Conservation (phyloP, 345 rosid species). For the Eutrema heterophyllum region DNA sequence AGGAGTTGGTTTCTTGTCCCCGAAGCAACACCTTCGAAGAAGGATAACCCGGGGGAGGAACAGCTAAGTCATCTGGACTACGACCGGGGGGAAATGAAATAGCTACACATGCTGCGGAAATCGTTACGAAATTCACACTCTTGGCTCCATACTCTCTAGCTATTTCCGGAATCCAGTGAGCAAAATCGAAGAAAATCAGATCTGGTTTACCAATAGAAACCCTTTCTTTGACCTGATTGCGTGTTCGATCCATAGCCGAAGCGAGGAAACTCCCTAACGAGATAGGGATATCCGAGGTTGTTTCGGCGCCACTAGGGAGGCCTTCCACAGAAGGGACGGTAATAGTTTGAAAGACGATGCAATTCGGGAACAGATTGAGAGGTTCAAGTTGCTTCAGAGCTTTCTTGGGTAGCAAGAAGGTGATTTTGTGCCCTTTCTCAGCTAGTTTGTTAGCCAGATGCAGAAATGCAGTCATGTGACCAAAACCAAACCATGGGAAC, state of each 20-base stretch:
- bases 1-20: conserved; percentile 29
- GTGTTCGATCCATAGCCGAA: conserved; percentile 52
- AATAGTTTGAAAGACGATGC: conserved; percentile 38
- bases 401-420: conserved; percentile 40
- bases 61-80: conserved; percentile 32
- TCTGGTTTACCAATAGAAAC: conserved; percentile 33
- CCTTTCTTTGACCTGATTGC: conserved; percentile 40
- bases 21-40: conserved; percentile 40
- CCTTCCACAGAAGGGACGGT: conserved; percentile 42
- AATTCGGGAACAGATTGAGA: conserved; percentile 36
- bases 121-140: conserved; percentile 39
- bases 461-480: conserved; percentile 48
- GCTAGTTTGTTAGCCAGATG: conserved; percentile 53
- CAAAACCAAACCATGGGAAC: conserved; percentile 50
- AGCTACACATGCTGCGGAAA: conserved; percentile 42
- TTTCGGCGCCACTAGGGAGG: conserved; percentile 63
- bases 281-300: conserved; percentile 59
- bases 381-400: conserved; percentile 28
- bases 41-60: conserved; percentile 59
- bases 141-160: conserved; percentile 48
- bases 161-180: conserved; percentile 56
- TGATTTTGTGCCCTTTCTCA: conserved; percentile 36
- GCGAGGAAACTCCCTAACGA: conserved; percentile 31
- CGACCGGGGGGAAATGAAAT: conserved; percentile 19
- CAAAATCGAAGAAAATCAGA: conserved; percentile 44